Base-by-base conservation (phyloP, 257 asterid species). In the Ehretia macrophylla region DNA sequence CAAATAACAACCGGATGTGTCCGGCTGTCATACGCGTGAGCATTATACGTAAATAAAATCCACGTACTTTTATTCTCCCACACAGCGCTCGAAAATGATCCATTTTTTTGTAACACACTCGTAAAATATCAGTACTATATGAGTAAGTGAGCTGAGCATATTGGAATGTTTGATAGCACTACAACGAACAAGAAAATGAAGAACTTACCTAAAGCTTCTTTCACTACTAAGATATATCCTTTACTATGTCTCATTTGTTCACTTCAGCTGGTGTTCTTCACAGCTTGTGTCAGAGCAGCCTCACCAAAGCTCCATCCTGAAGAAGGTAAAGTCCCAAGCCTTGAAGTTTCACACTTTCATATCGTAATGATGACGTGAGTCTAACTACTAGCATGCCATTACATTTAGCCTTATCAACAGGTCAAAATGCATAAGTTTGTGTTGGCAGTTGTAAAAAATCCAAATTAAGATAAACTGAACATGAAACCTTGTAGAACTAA, bases 241-340 rank as follows among this genome's bases (percentile, higher is more conserved):
- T 10, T 72, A 72, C 52, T 70, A 27, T 69, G 35, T 58, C 10
- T 66, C 0, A 42, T 81, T 50, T 63, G 55, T 42, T 55, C 48
- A 50, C 60, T 71, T 60, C 55, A 17, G 16, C 58, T 83, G 37
- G 44, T 68, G 67, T 59, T 65, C 74, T 72, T 68, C 69, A 48
- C 74, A 37, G 53, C 32, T 21, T 65, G 60, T 22, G 64, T 39
- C 59, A 68, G 68, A 46, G 80, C 80, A 14, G 81, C 82, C 61
- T 16, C 81, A 23, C 50, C 83, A 60, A 75, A 32, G 55, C 90
- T 87, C 68, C 77, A 66, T 54, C 75, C 8, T 59, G 77, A 68
- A 32, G 94, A 87, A 85, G 93, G 95, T 87, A 75, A 32, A 27
- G 35, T 1, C 14, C 20, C n/a, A 0, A 10, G 0, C 4, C 27